These are phyloP conservation scores for Thermochaetoides dissita DNA, from an alignment of 2,329 filamentous ascomycete species.

Conservation along the genomic window DNA sequence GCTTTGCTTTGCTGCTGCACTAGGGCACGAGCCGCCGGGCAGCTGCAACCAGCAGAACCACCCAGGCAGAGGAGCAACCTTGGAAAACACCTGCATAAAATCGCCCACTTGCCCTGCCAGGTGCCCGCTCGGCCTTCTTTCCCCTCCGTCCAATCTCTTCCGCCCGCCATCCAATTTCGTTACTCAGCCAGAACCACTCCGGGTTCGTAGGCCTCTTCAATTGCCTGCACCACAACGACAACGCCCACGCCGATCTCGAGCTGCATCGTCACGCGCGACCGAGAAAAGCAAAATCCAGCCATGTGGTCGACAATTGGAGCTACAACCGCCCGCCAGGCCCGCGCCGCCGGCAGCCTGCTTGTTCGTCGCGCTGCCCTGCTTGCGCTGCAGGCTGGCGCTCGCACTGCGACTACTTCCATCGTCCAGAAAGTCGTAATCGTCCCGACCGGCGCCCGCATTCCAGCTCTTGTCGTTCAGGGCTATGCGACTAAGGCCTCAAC, in stretches of 20 bases:
- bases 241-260: background rate
- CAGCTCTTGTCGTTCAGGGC: constrained; percentile 9
- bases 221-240: background rate
- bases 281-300: background rate
- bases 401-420: constrained; percentile 1
- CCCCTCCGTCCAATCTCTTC: background rate
- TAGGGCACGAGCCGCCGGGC: background rate
- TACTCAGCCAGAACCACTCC: background rate
- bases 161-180: background rate
- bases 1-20: background rate
- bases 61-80: background rate
- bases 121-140: too few relatives aligned
- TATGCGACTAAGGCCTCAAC: constrained; percentile 2
- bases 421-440: background rate
- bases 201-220: background rate
- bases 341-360: constrained; percentile 7
- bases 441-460: constrained; percentile 6
- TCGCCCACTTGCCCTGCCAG: background rate
- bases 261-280: background rate
- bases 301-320: constrained; percentile 16
- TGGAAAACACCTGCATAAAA: constrained; percentile 4
- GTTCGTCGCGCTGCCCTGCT: constrained; percentile 4
- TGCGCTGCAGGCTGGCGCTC: background rate
- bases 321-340: constrained; percentile 11
- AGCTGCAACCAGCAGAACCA: constrained; percentile 2